Base-by-base conservation (phyloP, 352 stramenopile species). In the Poterioochromonas sp. region DNA sequence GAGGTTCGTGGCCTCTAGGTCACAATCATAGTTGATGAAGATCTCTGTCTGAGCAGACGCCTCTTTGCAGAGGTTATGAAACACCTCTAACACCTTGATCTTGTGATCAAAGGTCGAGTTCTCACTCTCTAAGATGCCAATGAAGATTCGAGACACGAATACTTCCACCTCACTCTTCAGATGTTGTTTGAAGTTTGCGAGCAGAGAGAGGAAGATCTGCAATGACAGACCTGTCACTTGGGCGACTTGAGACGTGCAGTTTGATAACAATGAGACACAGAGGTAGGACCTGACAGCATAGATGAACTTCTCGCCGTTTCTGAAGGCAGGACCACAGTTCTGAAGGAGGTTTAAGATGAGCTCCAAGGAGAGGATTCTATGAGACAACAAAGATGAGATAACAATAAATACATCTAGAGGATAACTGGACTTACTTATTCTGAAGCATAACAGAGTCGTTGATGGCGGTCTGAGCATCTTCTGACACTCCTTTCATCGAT, bases 11-110 rank as follows among this genome's bases (percentile, higher is more conserved):
- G 86, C 86, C 85, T 98, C 92, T 83, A 96, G 95, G 83, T 99
- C 95, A 80, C 95, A 99, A 82, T 99, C 96, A 85, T 99, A 99
- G 82, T 99, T 99, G 32, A 99, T 85, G 81, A 99, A 99, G 62
- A 99, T 92, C 82, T 99, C 94, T 0, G 95, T 91, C 0, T 99
- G 85, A 26, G 95, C 91, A 51, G 89, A 83, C 43, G 93, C 88
- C 83, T 99, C 95, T 54, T 93, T 87, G 83, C 93, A 98, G 12
- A 99, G 89, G 12, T 91, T 89, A 63, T 92, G 89, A 32, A 99
- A 88, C 22, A 94, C 90, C 84, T 99, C 92, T 0, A 99, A 85
- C 39, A 99, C 95, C 3, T 98, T 83, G 79, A 94, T 85, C 81
- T 99, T 99, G 86, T 99, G 96, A 54, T 98, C 93, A 80, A 96